A percentile compares a stretch with the other conserved stretches of the same genome.
These are phyloP conservation scores for Cercospora sp. DNA, from an alignment of 2,329 filamentous ascomycete species.

Conservation along the genomic window DNA sequence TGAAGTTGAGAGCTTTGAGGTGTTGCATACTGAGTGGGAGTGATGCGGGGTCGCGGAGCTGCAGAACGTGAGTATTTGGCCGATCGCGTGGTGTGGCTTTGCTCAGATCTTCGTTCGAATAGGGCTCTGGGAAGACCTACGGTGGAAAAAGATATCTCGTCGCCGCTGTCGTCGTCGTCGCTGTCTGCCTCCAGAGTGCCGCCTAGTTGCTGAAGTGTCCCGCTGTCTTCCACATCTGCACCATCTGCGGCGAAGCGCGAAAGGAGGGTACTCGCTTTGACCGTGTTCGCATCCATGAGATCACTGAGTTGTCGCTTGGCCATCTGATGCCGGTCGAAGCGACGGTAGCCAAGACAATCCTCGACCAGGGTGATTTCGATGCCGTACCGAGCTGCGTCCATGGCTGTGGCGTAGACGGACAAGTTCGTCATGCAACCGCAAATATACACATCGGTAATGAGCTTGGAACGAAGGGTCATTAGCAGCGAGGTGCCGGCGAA, in stretches of 20 bases:
- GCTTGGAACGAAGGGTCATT: constrained; percentile 74
- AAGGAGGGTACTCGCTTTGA: constrained; percentile 55
- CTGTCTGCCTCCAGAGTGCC: constrained; percentile 25
- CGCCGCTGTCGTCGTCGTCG: constrained; percentile 25
- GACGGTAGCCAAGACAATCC: constrained; percentile 83
- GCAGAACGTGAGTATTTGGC: constrained; percentile 26
- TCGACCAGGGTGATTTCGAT: constrained; percentile 83
- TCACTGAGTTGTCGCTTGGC: constrained; percentile 72
- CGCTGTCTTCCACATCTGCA: constrained; percentile 18
- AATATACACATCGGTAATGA: constrained; percentile 86
- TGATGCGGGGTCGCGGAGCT: constrained; percentile 23
- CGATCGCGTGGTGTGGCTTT: constrained; percentile 9
- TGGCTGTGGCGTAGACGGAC: constrained; percentile 85
- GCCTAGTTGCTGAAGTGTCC: not conserved
- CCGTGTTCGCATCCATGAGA: constrained; percentile 70
- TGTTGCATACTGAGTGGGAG: constrained; percentile 39
- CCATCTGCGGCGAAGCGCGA: constrained; percentile 19
- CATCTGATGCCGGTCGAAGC: constrained; percentile 65
- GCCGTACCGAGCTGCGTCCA: constrained; percentile 86
- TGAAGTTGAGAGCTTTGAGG: constrained; percentile 43
- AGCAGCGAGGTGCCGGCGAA: constrained; percentile 75
- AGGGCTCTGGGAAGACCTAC: constrained; percentile 25
- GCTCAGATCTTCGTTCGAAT: constrained; percentile 22
- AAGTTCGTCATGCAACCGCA: constrained; percentile 85
- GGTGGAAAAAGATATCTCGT: constrained; percentile 25